phyloP scores from a whole-genome alignment of 1,284 basidiomycete genomes.

The Pseudozyma flocculosa region DNA sequence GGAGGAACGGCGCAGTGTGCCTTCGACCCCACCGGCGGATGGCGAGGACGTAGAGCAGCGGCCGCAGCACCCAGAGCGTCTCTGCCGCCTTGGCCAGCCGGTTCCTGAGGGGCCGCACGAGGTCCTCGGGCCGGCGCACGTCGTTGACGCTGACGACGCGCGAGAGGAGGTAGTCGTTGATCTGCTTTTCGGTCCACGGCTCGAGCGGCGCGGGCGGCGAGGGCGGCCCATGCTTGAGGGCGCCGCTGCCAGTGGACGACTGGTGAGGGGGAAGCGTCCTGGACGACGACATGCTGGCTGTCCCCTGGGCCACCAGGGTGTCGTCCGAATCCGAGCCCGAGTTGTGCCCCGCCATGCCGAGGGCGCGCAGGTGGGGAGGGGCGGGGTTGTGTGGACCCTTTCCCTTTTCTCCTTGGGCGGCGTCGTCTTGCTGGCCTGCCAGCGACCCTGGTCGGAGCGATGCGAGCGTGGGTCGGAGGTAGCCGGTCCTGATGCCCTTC shows the following conservation, averaged over 20 bases:
- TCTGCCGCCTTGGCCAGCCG: conserved; percentile 34
- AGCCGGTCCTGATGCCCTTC: conserved; percentile 47
- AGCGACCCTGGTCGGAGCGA: conserved; percentile 36
- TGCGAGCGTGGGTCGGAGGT: conserved; percentile 41
- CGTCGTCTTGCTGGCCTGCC: conserved; percentile 4
- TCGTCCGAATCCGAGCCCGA: conserved; percentile 46
- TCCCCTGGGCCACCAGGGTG: conserved; percentile 43
- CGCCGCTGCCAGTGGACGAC: no score
- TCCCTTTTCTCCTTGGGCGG: conserved; percentile 1
- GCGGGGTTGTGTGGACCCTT: not conserved
- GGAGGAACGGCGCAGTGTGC: conserved; percentile 34
- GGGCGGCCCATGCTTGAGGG: not conserved
- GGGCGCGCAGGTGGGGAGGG: conserved; percentile 21
- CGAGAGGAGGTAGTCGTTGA: conserved; percentile 53
- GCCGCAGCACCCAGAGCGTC: conserved; percentile 44
- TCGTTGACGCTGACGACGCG: conserved; percentile 51
- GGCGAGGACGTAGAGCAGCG: conserved; percentile 49
- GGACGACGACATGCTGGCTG: conserved; percentile 8
- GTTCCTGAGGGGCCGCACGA: conserved; percentile 40
- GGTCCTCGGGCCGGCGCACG: conserved; percentile 43
- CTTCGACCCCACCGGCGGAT: conserved; percentile 43
- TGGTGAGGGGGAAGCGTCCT: not conserved
- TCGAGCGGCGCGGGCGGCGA: conserved; percentile 8
- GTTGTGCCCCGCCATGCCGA: conserved; percentile 9
- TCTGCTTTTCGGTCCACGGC: conserved; percentile 45